phyloP scores from a whole-genome alignment of 2,329 filamentous ascomycete genomes.

The Stemphylium vesicarium region DNA sequence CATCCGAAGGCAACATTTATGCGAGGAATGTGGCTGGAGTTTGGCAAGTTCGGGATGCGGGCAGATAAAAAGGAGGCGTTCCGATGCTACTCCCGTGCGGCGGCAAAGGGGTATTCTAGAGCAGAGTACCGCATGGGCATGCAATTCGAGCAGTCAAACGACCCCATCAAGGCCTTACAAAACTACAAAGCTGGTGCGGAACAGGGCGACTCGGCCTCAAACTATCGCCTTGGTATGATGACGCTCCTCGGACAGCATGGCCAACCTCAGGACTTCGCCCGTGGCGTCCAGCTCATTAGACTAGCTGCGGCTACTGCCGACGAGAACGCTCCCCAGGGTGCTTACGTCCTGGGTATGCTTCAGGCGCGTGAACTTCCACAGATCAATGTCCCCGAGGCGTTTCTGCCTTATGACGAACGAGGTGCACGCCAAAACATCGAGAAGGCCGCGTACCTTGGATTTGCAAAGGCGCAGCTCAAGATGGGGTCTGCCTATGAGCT shows the following conservation, averaged over 20 bases:
- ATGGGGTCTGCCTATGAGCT: constrained; percentile 97
- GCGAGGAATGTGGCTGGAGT: constrained; percentile 95
- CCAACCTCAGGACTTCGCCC: constrained; percentile 78
- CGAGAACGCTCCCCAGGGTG: constrained; percentile 95
- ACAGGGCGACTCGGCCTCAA: constrained; percentile 84
- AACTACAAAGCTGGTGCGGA: constrained; percentile 86
- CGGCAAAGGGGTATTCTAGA: constrained; percentile 82
- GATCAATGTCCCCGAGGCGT: constrained; percentile 76
- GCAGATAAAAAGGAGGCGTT: constrained; percentile 96
- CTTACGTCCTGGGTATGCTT: constrained; percentile 95
- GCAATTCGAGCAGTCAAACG: constrained; percentile 95
- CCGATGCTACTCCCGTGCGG: constrained; percentile 81
- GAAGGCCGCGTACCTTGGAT: constrained; percentile 94
- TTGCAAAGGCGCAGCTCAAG: constrained; percentile 94
- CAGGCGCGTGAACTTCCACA: constrained; percentile 90
- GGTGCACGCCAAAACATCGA: constrained; percentile 87
- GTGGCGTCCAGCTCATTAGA: constrained; percentile 81
- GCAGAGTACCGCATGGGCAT: constrained; percentile 98
- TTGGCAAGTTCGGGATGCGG: constrained; percentile 91
- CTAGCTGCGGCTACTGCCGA: constrained; percentile 85
- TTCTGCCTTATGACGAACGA: constrained; percentile 73
- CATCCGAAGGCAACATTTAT: constrained; percentile 96
- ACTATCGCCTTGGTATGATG: constrained; percentile 94
- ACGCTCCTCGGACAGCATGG: constrained; percentile 92
- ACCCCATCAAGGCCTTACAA: constrained; percentile 85